Evolutionary conservation across 2,329 filamentous ascomycete species (phyloP).

Genomic region (Trichophyton simii): DNA sequence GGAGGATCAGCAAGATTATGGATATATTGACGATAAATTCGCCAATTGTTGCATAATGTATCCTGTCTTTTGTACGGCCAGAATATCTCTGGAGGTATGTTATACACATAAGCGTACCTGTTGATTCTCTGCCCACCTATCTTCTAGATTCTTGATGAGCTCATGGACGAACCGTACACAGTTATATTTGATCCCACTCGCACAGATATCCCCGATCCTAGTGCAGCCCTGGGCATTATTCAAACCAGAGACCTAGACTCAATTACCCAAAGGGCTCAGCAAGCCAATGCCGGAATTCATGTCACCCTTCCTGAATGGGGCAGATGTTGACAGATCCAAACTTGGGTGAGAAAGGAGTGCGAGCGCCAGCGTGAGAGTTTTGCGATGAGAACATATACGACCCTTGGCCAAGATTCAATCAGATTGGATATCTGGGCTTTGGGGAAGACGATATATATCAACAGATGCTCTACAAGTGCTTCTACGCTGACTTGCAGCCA

Average conservation of each 20-base stretch:
- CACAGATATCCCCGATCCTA: not conserved
- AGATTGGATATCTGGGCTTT: not conserved
- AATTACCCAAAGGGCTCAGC: slow-evolving; percentile 8
- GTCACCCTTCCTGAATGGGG: slow-evolving; percentile 4
- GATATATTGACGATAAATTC: not conserved
- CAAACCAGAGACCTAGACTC: slow-evolving; percentile 3
- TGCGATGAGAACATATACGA: not conserved
- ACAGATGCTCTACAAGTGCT: not conserved
- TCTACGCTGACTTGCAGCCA: not conserved
- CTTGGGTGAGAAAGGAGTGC: not conserved
- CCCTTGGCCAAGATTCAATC: not conserved
- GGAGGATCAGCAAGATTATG: not conserved
- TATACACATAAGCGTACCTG: not conserved
- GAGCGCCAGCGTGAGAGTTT: not conserved
- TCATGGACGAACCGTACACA: slow-evolving; percentile 6
- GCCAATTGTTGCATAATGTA: not conserved
- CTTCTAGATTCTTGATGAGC: slow-evolving; percentile 8
- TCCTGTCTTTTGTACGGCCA: slow-evolving; percentile 5
- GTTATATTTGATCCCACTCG: not conserved
- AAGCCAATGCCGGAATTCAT: slow-evolving; percentile 8
- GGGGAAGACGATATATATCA: not conserved
- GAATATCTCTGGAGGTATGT: slow-evolving; percentile 2
- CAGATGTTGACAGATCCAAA: not conserved
- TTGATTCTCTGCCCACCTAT: not conserved
- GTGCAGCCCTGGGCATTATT: slow-evolving; percentile 4